Conservation (phyloP, 495 filamentous ascomycete species). For the Cercophora newfieldiana region DNA sequence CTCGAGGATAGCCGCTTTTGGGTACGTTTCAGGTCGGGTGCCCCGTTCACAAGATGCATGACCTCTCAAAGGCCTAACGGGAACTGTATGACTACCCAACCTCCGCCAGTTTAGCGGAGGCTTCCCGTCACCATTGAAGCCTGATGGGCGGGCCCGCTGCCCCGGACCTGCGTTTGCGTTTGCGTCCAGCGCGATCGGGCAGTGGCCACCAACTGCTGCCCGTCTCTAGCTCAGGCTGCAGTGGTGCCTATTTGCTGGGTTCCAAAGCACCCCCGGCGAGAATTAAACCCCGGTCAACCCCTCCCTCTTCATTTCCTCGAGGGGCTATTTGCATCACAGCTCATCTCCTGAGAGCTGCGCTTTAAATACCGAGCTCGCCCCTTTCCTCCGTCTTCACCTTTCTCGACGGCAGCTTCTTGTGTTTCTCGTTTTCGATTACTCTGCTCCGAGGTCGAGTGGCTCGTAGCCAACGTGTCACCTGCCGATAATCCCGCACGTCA, state of each 20-base stretch:
- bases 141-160: slow-evolving; percentile 15
- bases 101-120: slow-evolving; percentile 3
- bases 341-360: not conserved
- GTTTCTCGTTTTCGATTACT: not conserved
- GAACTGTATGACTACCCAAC: slow-evolving; percentile 41
- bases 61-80: slow-evolving; percentile 21
- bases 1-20: slow-evolving; percentile 27
- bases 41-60: slow-evolving; percentile 25
- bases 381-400: not conserved
- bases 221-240: not conserved
- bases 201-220: not conserved
- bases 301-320: slow-evolving; percentile 20
- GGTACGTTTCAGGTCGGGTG: slow-evolving; percentile 36
- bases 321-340: slow-evolving; percentile 1
- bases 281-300: not conserved
- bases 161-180: slow-evolving; percentile 15
- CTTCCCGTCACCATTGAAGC: slow-evolving; percentile 24
- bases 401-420: not conserved
- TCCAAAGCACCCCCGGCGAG: not conserved
- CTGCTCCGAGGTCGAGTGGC: not conserved
- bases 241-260: slow-evolving; percentile 1
- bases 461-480: not conserved
- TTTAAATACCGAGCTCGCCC: slow-evolving; percentile 9
- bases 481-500: slow-evolving; percentile 20
- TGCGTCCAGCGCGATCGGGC: not conserved